Evolutionary conservation across 495 filamentous ascomycete species (phyloP).

Genomic region (Aspergillus panamensis): DNA sequence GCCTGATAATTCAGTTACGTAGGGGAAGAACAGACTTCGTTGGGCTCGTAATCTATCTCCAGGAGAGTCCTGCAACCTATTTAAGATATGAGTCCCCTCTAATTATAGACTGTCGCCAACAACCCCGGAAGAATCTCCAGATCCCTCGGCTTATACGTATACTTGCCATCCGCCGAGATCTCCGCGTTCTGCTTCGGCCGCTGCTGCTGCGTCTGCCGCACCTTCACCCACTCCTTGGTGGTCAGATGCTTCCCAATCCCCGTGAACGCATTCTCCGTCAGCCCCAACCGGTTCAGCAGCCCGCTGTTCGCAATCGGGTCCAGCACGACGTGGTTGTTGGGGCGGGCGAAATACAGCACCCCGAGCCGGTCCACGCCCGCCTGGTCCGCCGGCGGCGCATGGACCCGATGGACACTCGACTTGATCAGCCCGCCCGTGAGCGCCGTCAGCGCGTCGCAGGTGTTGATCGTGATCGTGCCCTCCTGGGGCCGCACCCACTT

Average conservation of each 20-base stretch:
- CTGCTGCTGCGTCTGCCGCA: conserved; percentile 41
- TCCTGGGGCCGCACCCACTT: conserved; percentile 45
- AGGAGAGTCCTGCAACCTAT: too few species aligned
- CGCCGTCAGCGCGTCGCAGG: conserved; percentile 46
- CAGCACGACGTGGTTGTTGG: conserved; percentile 37
- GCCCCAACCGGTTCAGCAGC: conserved; percentile 39
- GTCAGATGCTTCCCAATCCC: conserved; percentile 35
- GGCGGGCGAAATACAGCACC: conserved; percentile 45
- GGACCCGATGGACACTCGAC: conserved; percentile 51
- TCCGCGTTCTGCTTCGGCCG: conserved; percentile 39
- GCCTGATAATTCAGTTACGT: too few species aligned
- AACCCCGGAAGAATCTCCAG: conserved; percentile 48
- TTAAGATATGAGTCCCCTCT: conserved; percentile 4
- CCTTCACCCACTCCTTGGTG: conserved; percentile 35
- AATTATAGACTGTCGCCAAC: conserved; percentile 44
- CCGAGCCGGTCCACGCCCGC: conserved; percentile 50
- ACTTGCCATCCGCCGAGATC: conserved; percentile 37
- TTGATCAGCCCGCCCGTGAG: conserved; percentile 50
- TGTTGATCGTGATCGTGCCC: conserved; percentile 53
- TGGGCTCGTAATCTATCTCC: too few species aligned
- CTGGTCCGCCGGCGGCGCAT: conserved; percentile 49
- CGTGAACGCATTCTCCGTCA: conserved; percentile 34
- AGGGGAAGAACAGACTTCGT: too few species aligned
- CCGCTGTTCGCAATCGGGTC: conserved; percentile 44
- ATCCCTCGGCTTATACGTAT: conserved; percentile 38